phyloP scores from a whole-genome alignment of 2,329 filamentous ascomycete genomes.

The Curvularia verruculosa region DNA sequence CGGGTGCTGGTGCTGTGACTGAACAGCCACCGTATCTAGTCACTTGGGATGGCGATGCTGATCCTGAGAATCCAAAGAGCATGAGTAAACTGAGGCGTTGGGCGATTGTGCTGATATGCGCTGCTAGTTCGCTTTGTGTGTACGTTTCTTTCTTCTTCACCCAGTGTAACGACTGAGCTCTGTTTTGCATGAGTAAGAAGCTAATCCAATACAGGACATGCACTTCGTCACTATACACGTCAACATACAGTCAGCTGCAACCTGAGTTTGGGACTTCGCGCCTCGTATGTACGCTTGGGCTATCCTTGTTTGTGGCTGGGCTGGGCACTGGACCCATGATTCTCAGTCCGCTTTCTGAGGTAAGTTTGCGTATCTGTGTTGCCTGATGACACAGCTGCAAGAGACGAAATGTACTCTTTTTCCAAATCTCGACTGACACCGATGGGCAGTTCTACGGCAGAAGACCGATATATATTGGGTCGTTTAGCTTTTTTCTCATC shows the following conservation, averaged over 20 bases:
- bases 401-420: no score
- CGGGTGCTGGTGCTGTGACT: no score
- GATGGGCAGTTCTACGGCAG: slow-evolving; percentile 74
- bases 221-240: slow-evolving; percentile 86
- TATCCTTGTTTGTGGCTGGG: slow-evolving; percentile 83
- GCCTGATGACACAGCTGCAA: no score
- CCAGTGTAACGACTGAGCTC: neutral
- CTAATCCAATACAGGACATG: slow-evolving; percentile 65
- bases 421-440: neutral
- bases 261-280: slow-evolving; percentile 74
- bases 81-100: slow-evolving; percentile 73
- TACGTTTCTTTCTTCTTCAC: slow-evolving; percentile 56
- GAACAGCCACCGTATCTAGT: slow-evolving; percentile 67
- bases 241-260: slow-evolving; percentile 78
- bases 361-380: slow-evolving; percentile 24
- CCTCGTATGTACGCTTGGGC: slow-evolving; percentile 76
- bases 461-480: slow-evolving; percentile 77
- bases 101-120: slow-evolving; percentile 77
- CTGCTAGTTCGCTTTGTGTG: slow-evolving; percentile 79
- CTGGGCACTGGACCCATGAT: slow-evolving; percentile 65
- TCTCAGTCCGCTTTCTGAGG: slow-evolving; percentile 60
- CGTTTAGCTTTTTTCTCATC: slow-evolving; percentile 75
- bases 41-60: slow-evolving; percentile 73
- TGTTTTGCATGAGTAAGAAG: neutral
- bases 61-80: slow-evolving; percentile 76